Evolutionary conservation across 78 protist genomes (phyloP).

Genomic region (Chrysochromulina parva): DNA sequence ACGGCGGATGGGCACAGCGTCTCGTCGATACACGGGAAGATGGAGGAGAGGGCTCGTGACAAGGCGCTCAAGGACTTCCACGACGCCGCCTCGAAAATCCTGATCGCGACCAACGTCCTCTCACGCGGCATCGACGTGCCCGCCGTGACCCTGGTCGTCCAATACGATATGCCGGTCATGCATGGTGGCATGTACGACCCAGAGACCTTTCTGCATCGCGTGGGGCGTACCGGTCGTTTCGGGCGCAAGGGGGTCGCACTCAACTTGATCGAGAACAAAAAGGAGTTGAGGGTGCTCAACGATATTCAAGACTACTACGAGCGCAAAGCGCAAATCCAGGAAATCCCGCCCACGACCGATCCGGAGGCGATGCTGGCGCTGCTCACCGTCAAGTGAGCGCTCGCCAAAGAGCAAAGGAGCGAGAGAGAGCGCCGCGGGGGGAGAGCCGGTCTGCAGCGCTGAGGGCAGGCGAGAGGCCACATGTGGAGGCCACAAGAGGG

Average conservation of each 20-base stretch:
- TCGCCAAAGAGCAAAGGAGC: not conserved
- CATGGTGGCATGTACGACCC: not conserved
- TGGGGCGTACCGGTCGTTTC: conserved; percentile 21
- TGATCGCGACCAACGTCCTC: conserved; percentile 51
- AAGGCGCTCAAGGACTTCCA: conserved; percentile 34
- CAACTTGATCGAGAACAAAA: too few species aligned
- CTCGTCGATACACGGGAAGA: conserved; percentile 31
- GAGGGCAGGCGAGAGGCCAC: too few species aligned
- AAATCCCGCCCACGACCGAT: not conserved
- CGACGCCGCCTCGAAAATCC: not conserved
- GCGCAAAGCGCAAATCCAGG: not conserved
- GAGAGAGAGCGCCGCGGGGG: too few species aligned
- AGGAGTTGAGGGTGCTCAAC: too few species aligned
- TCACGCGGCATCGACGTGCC: conserved; percentile 48
- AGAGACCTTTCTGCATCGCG: conserved; percentile 30
- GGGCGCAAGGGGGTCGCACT: not conserved
- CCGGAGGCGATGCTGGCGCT: not conserved
- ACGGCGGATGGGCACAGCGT: not conserved
- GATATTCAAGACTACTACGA: not conserved
- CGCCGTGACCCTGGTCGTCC: conserved; percentile 17
- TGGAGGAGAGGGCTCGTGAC: conserved; percentile 35
- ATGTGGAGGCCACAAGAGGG: too few species aligned
- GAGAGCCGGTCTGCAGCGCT: too few species aligned
- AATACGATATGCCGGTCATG: conserved; percentile 27
- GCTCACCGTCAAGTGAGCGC: not conserved